Conservation (phyloP, 2,329 filamentous ascomycete species). For the Ascochyta lentis region DNA sequence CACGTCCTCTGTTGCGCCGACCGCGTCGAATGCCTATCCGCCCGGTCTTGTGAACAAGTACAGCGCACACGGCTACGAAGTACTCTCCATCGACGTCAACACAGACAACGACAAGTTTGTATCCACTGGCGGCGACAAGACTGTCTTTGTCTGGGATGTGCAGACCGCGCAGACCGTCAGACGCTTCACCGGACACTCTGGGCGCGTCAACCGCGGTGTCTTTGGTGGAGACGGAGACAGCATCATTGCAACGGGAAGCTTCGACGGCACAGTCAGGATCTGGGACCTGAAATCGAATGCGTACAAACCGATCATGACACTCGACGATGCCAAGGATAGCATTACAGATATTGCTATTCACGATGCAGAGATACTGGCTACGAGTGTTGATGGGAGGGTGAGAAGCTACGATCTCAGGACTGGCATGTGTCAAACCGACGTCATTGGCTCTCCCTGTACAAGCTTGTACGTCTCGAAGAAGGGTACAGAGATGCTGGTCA, state of each 20-base stretch:
- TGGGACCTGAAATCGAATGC: conserved; percentile 58
- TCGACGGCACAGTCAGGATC: conserved; percentile 76
- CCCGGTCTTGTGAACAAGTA: conserved; percentile 80
- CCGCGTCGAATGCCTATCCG: conserved; percentile 31
- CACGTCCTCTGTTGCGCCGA: conserved; percentile 43
- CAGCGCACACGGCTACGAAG: conserved; percentile 87
- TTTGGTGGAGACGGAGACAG: conserved; percentile 80
- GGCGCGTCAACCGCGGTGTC: conserved; percentile 77
- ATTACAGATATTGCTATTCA: conserved; percentile 57
- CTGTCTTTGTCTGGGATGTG: conserved; percentile 95
- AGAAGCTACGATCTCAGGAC: conserved; percentile 82
- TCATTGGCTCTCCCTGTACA: conserved; percentile 67
- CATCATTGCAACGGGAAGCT: conserved; percentile 74
- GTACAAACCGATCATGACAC: conserved; percentile 72
- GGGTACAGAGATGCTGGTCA: conserved; percentile 75
- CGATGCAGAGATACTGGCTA: conserved; percentile 67
- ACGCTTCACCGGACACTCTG: conserved; percentile 75
- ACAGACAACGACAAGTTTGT: conserved; percentile 83
- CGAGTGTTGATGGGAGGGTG: conserved; percentile 84
- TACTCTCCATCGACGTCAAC: conserved; percentile 78
- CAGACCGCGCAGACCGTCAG: conserved; percentile 77
- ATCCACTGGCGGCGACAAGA: conserved; percentile 87
- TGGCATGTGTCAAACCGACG: conserved; percentile 63
- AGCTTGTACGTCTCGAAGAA: conserved; percentile 74
- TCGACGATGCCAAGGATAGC: conserved; percentile 75